Base-by-base conservation (phyloP, 768 basidiomycete species). In the Podaxis carcinomalis region DNA sequence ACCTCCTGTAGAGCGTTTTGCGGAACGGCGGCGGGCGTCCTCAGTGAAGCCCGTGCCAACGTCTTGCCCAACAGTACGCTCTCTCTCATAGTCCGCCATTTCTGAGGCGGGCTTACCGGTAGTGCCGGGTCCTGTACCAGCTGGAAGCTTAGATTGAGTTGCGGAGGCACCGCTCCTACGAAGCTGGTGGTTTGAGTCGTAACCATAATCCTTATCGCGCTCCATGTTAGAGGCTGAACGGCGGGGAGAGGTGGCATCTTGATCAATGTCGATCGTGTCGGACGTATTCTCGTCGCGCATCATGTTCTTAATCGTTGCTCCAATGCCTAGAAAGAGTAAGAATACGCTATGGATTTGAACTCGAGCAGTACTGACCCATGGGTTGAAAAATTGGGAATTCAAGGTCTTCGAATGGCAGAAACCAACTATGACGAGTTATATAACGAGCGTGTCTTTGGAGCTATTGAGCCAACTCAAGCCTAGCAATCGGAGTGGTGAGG, bases 111-210 rank as follows among this genome's bases (percentile, higher is more conserved):
- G 52, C 46, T 67, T 66, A 1, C 67, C 67, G 0, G 64, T 58
- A 0, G 67, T 69, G 6, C 67, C 67, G 14, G 63, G 60, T 2
- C 68, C 69, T 5, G 67, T 67, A 7, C 67, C 68, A 32, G 64
- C 36, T n/a, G 67, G 68, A 14, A 68, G 65, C 35, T 62, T 67
- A 58, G 52, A 40, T 19, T 59, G 49, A 28, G 50, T 28, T 5
- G 49, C 21, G 3, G 57, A 32, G 5, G 47, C 37, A 14, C 5
- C 14, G 7, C 25, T 51, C 37, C 50, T 39, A 28, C 57, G 57
- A 40, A 27, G 40, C 47, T 10, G 21, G 4, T 25, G 19, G 4
- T 49, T 21, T 4, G 47, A 21, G 3, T 49, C 25, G 21, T 27
- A 13, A 14, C 19, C 47, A 19, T 13, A 23, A 25, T 27, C 47